Base-by-base conservation (phyloP, 2,329 filamentous ascomycete species). In the Alternaria panax region DNA sequence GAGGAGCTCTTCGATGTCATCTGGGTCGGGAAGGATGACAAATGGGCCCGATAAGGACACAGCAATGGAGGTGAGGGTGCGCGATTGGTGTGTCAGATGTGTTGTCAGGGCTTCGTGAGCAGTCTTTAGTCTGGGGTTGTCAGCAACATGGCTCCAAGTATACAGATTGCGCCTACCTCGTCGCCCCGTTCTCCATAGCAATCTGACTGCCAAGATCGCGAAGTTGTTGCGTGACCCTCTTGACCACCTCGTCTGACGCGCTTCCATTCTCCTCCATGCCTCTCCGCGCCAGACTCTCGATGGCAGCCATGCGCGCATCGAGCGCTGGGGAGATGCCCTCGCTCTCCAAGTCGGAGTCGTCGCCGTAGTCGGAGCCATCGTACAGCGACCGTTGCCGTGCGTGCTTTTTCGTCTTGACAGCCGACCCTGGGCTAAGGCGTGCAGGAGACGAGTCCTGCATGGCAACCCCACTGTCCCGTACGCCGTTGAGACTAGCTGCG, bases 281-380 rank as follows among this genome's bases (percentile, higher is more conserved):
- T 81, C 67, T 78, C 60, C 84, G 78, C 38, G 87, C 90, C 54
- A 92, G 78, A 55, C 87, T 88, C 75, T 92, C 90, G 43, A 93
- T 85, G 25, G 87, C 88, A 66, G 90, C 89, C 71, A 93, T 91
- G 75, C 87, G 87, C 40, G 87, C 84, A 53, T 92, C 85, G 47
- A 93, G 78, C 24, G 85, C 87, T 0, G 86, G 83, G 7, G 88
- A 86, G 73, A 92, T 88, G 20, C 88, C 88, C n/a, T 88, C 82
- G 11, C 85, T 77, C 32, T 92, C 89, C 18, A 92, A 79, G 71
- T 92, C 90, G 3, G 88, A 89, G 65, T 91, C 88, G 1, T 87
- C 90, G 6, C 90, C 89, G 72, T 91, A 92, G 73, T 92, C 89
- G 66, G 88, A 91, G 7, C 90, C 89, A 70, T 92, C 89, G 71